Evolutionary conservation across 2,329 filamentous ascomycete species (phyloP).

Genomic region (Apiospora koreana): DNA sequence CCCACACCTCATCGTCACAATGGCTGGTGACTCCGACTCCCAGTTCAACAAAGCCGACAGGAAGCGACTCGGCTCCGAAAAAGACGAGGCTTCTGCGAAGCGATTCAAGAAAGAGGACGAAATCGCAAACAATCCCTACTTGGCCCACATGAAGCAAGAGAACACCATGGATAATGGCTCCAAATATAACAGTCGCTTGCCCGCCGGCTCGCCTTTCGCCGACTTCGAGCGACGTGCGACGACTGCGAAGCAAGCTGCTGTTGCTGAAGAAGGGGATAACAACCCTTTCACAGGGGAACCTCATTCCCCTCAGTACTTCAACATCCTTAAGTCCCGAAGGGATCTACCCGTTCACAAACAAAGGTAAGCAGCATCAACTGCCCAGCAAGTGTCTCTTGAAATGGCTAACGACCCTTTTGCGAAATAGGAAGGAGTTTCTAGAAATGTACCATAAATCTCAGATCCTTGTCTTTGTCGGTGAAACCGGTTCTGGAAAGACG

Average conservation of each 20-base stretch:
- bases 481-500: constrained; percentile 98
- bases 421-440: constrained; percentile 71
- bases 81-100: constrained; percentile 9
- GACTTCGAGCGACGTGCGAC: constrained; percentile 77
- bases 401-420: not conserved
- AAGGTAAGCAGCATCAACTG: constrained; percentile 55
- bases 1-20: not conserved
- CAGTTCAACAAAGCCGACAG: not conserved
- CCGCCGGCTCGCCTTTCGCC: constrained; percentile 53
- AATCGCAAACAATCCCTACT: constrained; percentile 71
- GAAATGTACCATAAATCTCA: constrained; percentile 90
- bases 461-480: constrained; percentile 97
- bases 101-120: constrained; percentile 26
- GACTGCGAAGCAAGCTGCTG: constrained; percentile 71
- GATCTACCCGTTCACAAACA: constrained; percentile 91
- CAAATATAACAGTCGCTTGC: constrained; percentile 30
- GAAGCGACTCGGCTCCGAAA: constrained; percentile 31
- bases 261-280: constrained; percentile 75
- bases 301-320: constrained; percentile 84
- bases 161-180: constrained; percentile 36
- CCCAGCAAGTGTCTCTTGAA: constrained; percentile 30
- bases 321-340: constrained; percentile 80
- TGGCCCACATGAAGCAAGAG: constrained; percentile 81
- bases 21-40: constrained; percentile 7
- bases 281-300: constrained; percentile 84